Base-by-base conservation (phyloP, 23 red algal genomes). In the Gracilaria domingensis region DNA sequence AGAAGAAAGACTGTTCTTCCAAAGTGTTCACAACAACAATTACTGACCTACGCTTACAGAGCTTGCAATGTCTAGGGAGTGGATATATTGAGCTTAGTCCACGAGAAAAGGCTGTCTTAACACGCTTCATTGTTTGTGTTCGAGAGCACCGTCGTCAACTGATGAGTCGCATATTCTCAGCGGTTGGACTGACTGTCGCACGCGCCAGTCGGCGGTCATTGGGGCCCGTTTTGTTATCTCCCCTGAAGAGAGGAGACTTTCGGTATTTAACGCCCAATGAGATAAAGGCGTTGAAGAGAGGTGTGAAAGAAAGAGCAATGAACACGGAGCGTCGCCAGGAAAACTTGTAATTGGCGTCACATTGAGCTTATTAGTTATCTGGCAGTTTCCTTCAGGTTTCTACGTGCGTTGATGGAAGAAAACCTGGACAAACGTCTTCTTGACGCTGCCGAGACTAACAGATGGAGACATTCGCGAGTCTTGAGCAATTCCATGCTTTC, bases 221-320 rank as follows among this genome's bases (percentile, higher is more conserved):
- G 42, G 87, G 87, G 36, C 75, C 87, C 23, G 58, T 90, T 50
- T 51, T 80, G 50, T 28, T 90, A 26, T 70, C 54, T 34, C 57
- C 74, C 48, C 36, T 90, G 59, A 66, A 65, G 36, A 24, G 74
- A 66, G 87, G 87, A 11, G 36, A 59, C 44, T 90, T 81, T 66
- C 71, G 87, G 4, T 60, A 90, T 11, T 74, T 90, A 12, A 80
- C 74, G 13, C 74, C 87, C 32, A 90, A 90, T 20, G 87, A 90
- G 54, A 34, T 90, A 28, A 90, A 90, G 29, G 74, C 87, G 13
- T 66, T 90, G 75, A 90, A 13, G 53, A 48, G 87, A 21, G 87
- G 87, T 42, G 75, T 80, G 29, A 81, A 80, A 53, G 37, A 86
- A 51, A 26, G 12, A 74, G 53, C 58, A 12, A 32, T 69, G 26